Conservation (phyloP, 306 rosid genomes). For the Pyrus communis region DNA sequence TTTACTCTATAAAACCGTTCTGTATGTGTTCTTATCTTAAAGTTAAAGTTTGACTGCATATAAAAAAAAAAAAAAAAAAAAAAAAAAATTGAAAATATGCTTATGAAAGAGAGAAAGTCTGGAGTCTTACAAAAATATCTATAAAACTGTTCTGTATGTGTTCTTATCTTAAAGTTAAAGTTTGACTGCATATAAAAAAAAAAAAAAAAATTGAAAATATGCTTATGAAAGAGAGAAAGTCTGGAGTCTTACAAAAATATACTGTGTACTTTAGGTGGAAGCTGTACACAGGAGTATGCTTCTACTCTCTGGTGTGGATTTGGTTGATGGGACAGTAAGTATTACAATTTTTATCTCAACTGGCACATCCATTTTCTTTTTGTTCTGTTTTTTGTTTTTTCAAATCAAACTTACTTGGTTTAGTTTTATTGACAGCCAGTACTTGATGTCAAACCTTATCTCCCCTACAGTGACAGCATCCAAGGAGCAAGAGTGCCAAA, state of each 20-base stretch:
- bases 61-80: not conserved
- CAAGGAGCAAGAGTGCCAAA: slow-evolving; percentile 63
- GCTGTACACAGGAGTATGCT: slow-evolving; percentile 66
- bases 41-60: not conserved
- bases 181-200: not conserved
- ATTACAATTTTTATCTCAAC: slow-evolving; percentile 23
- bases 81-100: no score
- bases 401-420: slow-evolving; percentile 12
- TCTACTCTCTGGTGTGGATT: slow-evolving; percentile 85
- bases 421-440: slow-evolving; percentile 61
- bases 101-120: no score
- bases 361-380: not conserved
- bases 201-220: not conserved
- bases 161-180: not conserved
- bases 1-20: not conserved
- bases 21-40: not conserved
- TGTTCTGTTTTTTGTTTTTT: not conserved
- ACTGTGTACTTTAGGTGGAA: slow-evolving; percentile 51
- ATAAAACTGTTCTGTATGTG: not conserved
- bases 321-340: slow-evolving; percentile 94
- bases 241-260: not conserved
- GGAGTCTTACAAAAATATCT: not conserved
- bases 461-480: slow-evolving; percentile 77
- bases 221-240: not conserved
- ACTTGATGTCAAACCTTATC: slow-evolving; percentile 87